Percentiles rank a stretch among this genome's conserved stretches.
phyloP scores from a whole-genome alignment of 768 basidiomycete genomes.

The Gloeopeniophorella convolvens region DNA sequence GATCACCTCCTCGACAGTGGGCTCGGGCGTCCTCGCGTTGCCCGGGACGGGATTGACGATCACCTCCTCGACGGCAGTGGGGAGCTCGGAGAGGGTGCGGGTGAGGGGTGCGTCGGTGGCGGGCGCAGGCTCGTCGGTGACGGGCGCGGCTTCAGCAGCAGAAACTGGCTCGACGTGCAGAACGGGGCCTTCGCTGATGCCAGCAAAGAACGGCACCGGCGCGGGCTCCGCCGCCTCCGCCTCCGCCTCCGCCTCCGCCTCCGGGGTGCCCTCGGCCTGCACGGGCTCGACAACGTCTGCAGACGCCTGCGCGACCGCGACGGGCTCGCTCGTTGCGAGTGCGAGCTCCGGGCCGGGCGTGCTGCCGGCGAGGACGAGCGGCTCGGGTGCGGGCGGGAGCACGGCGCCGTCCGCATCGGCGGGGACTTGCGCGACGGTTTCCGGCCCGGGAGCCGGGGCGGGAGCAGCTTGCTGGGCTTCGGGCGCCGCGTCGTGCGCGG shows the following conservation, averaged over 20 bases:
- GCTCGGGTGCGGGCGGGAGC: slow-evolving; percentile 28
- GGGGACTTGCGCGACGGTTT: not conserved
- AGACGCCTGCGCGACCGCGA: slow-evolving; percentile 17
- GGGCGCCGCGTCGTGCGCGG: not conserved
- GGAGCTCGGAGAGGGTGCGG: too few species aligned
- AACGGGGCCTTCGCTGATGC: slow-evolving; percentile 15
- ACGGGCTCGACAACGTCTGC: slow-evolving; percentile 2
- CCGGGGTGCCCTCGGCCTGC: not conserved
- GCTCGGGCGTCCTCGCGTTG: not conserved
- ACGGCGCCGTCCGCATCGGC: slow-evolving; percentile 3
- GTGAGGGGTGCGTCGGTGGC: too few species aligned
- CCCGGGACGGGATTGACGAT: not conserved
- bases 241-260: slow-evolving; percentile 6
- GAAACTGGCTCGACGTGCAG: slow-evolving; percentile 27
- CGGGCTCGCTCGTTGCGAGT: slow-evolving; percentile 28
- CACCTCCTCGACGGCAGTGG: not conserved
- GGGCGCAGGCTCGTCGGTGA: not conserved
- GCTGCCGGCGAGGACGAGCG: slow-evolving; percentile 26
- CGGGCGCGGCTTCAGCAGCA: not conserved
- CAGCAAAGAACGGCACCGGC: not conserved
- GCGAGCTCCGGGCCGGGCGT: slow-evolving; percentile 30
- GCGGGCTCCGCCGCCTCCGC: not conserved
- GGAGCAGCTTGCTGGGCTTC: not conserved
- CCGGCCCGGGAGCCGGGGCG: not conserved
- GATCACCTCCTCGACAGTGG: not conserved